These are phyloP conservation scores for Corrigiola litoralis DNA, from an alignment of 179 eudicot species.

Conservation along the genomic window DNA sequence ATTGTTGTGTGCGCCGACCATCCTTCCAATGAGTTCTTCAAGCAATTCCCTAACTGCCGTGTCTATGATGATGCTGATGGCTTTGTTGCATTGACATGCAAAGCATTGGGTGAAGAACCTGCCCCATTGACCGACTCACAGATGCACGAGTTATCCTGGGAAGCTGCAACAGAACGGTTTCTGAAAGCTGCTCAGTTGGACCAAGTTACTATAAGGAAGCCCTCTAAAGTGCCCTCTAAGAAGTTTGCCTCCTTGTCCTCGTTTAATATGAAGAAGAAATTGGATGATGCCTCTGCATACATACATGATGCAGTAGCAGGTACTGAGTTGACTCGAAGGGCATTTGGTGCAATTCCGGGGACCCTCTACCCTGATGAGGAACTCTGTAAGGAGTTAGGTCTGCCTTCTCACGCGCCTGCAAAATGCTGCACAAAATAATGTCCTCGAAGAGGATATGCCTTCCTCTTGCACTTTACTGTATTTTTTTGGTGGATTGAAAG, in stretches of 20 bases:
- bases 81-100: slow-evolving; percentile 51
- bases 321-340: slow-evolving; percentile 33
- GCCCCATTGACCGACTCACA: slow-evolving; percentile 59
- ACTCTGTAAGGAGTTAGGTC: slow-evolving; percentile 57
- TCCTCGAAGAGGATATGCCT: not conserved
- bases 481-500: not conserved
- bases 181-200: slow-evolving; percentile 55
- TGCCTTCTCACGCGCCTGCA: slow-evolving; percentile 28
- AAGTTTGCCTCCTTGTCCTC: slow-evolving; percentile 58
- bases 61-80: slow-evolving; percentile 52
- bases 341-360: slow-evolving; percentile 47
- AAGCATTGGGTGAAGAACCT: slow-evolving; percentile 65
- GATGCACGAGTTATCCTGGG: slow-evolving; percentile 81
- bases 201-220: slow-evolving; percentile 14
- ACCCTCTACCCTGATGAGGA: slow-evolving; percentile 62
- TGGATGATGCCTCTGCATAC: slow-evolving; percentile 78
- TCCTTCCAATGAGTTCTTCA: slow-evolving; percentile 92
- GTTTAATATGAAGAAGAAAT: slow-evolving; percentile 36
- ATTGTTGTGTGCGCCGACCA: slow-evolving; percentile 88
- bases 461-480: not conserved
- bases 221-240: slow-evolving; percentile 26
- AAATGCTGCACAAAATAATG: slow-evolving; percentile 12
- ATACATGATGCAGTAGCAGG: slow-evolving; percentile 61
- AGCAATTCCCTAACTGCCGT: slow-evolving; percentile 78
- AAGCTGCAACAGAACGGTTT: slow-evolving; percentile 85